Evolutionary conservation across 495 filamentous ascomycete genomes (phyloP), one percentile per base, ranked within the genome.

Genomic region (Aspergillus baeticus): DNA sequence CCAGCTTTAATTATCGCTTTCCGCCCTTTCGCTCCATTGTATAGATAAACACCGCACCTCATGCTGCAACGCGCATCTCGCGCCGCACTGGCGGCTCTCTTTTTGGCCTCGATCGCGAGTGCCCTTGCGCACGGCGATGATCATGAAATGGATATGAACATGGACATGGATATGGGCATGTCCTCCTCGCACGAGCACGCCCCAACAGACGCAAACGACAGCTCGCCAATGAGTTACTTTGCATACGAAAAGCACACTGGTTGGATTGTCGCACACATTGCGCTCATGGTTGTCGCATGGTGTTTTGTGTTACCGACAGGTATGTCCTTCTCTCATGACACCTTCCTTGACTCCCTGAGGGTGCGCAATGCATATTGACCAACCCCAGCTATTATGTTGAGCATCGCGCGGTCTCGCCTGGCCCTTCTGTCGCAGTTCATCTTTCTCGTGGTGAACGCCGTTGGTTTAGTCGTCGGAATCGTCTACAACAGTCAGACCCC

Each of bases 401-500:
- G 89, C 51, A 79, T 96, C 55, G 87, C 87, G 26, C 84, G 85
- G 47, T 97, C 93, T 21, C 81, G 88, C 23, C 83, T 87, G 58
- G 84, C 85, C 1, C 75, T 94, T 0, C 77, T 78, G n/a, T 73
- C 81, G 21, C 92, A 98, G 67, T 81, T 92, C 57, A 50, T 82
- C 2, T 98, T 98, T 72, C 73, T 93, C 35, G 69, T 82, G 10
- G 65, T 84, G 23, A 93, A 96, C 69, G 85, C 76, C 4, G 61
- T 87, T 14, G 91, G 88, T 35, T 60, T 95, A 50, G 65, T 95
- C 21, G 63, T 92, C 36, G 87, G 84, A 2, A 81, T 86, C 51
- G 76, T 94, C 17, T 96, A 96, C 74, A 90, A 92, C 67, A 78
- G 78, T 60, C 84, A 82, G 44, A 96, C 91, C 0, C 92, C 92